phyloP scores from a whole-genome alignment of 805 yeast genomes.

The Hanseniaspora thailandica region DNA sequence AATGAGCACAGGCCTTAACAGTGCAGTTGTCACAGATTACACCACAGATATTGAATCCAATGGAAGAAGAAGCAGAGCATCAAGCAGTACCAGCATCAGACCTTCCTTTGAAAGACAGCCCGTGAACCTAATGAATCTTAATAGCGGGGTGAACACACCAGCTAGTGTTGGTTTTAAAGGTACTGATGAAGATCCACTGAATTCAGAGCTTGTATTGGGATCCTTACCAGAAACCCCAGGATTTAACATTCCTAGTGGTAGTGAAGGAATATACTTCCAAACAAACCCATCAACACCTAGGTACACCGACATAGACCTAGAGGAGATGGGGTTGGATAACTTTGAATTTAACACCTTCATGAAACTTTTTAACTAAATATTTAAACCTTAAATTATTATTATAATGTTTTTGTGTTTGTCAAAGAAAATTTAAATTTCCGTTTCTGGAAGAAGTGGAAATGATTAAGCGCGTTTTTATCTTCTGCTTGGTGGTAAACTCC shows the following conservation, averaged over 20 bases:
- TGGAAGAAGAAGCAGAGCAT: neutral
- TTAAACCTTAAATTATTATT: neutral
- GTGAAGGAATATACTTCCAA: neutral
- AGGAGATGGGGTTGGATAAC: neutral
- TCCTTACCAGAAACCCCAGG: neutral
- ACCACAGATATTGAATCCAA: neutral
- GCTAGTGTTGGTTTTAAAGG: neutral
- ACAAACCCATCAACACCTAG: neutral
- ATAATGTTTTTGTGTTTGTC: neutral
- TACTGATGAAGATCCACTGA: neutral
- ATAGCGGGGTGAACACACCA: neutral
- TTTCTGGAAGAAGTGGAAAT: neutral
- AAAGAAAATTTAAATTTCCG: neutral
- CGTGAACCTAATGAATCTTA: neutral
- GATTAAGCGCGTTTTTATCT: neutral
- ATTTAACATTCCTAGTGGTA: neutral
- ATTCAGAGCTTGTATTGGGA: neutral
- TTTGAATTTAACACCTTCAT: neutral
- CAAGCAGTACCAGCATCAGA: neutral
- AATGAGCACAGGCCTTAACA: neutral
- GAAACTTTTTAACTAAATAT: neutral
- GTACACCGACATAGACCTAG: neutral
- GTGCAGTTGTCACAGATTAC: neutral
- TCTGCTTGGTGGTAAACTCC: neutral
- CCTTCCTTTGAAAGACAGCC: neutral